Base-by-base conservation (phyloP, 1,284 basidiomycete species). In the Leccinum fallax region DNA sequence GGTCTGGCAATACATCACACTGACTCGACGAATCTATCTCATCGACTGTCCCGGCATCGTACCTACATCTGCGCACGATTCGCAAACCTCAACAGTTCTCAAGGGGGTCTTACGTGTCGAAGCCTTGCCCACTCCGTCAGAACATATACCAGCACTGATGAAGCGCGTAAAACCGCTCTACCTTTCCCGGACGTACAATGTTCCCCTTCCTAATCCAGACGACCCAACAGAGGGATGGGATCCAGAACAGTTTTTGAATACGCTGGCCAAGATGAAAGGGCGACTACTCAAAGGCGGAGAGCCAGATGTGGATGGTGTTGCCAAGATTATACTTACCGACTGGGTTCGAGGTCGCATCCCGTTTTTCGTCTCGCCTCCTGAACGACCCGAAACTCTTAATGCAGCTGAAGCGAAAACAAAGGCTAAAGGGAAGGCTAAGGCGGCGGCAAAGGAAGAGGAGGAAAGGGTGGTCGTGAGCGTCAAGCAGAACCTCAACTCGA, bases 1-100 rank as follows among this genome's bases (percentile, higher is more conserved):
- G 89, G 95, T 99, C 67, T 99, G 97, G 97, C 97, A 99, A 85
- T 99, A 99, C 79, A 97, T 99, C 78, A 94, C 95, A 28, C 83
- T 99, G 58, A 98, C 97, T 71, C 88, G 92, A 64, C 87, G 94
- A 64, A 99, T 99, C 76, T 99, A 98, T 82, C 89, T 99, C 67
- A 98, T 99, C 80, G 97, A 99, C 80, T 99, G 97, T 75, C 97
- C 97, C 32, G 97, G 97, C 64, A 95, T 99, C 75, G 97, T 99
- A 1, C 97, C 97, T 2, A 90, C 95, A 28, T 96, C 95, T 38
- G 91, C 94, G 28, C 81, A 88, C 62, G 97, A 99, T 77, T 88
- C 93, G 1, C 92, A 98, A 74, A 95, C 95, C 0, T 87, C 89
- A 54, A 98, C 91, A 1, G 97, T 99, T 32, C 85, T 99, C 64